These are phyloP conservation scores for Limonium bicolor DNA, from an alignment of 148 eudicot genomes.

Conservation along the genomic window DNA sequence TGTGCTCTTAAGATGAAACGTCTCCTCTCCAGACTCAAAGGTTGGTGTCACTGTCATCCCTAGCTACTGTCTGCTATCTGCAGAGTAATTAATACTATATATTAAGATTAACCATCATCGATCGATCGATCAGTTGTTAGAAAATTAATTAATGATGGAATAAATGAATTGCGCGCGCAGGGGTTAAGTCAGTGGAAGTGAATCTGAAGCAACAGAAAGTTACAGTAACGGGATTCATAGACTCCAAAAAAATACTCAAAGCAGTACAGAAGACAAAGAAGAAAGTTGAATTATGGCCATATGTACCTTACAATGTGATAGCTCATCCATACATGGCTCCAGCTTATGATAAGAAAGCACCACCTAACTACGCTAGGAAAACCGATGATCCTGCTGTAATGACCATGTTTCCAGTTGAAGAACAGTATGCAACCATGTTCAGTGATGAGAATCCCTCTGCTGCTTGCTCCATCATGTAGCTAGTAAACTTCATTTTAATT, in stretches of 20 bases:
- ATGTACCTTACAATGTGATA: constrained; percentile 45
- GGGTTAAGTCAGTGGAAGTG: constrained; percentile 52
- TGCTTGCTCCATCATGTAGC: constrained; percentile 57
- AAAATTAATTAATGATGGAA: no score
- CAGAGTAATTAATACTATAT: no score
- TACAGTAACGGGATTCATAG: constrained; percentile 55
- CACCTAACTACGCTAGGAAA: constrained; percentile 41
- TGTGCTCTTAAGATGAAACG: constrained; percentile 56
- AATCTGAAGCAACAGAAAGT: constrained; percentile 66
- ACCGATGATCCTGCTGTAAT: constrained; percentile 25
- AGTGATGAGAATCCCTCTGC: constrained; percentile 61
- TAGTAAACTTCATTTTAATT: not conserved
- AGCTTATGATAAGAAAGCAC: constrained; percentile 81
- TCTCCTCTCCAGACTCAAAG: constrained; percentile 49
- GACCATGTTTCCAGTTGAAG: constrained; percentile 36
- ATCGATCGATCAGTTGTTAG: no score
- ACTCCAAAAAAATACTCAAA: constrained; percentile 43
- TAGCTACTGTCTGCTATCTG: no score
- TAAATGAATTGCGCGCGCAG: no score
- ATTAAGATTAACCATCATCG: no score
- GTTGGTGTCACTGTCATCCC: no score
- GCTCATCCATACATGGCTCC: constrained; percentile 53
- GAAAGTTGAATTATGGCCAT: constrained; percentile 60
- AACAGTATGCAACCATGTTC: constrained; percentile 52
- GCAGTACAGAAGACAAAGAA: constrained; percentile 41